Evolutionary conservation across 306 rosid genomes (phyloP).

Genomic region (Vigna radiata): DNA sequence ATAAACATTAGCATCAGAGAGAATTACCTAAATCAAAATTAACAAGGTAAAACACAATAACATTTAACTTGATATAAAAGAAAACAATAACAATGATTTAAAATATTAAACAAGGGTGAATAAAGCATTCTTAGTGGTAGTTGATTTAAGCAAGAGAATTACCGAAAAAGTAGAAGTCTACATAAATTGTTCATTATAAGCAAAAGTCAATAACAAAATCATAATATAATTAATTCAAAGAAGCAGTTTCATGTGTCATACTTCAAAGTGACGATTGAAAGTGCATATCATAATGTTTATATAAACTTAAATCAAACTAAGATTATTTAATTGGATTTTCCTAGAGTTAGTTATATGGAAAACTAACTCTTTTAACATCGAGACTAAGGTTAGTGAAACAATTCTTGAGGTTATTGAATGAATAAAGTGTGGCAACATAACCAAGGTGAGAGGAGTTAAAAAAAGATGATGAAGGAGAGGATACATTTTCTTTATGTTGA

Average conservation of each 20-base stretch:
- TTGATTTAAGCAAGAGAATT: no score
- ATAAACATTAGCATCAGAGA: conserved; percentile 68
- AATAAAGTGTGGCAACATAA: not conserved
- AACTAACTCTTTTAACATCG: not conserved
- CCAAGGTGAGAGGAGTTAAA: not conserved
- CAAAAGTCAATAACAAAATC: not conserved
- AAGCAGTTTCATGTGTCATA: no score
- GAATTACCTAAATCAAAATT: conserved; percentile 51
- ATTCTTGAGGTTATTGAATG: not conserved
- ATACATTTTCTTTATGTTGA: not conserved
- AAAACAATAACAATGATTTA: not conserved
- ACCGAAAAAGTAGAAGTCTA: conserved; percentile 1
- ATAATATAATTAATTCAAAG: no score
- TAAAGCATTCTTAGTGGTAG: not conserved
- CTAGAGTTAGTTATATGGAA: not conserved
- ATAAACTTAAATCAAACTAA: not conserved
- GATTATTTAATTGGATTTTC: not conserved
- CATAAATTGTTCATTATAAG: conserved; percentile 8
- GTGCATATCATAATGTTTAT: not conserved
- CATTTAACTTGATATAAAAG: not conserved
- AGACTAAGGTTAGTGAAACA: not conserved
- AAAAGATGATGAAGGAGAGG: not conserved
- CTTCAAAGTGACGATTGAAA: no score
- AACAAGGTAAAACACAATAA: not conserved
- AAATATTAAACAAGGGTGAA: not conserved